These are phyloP conservation scores for Aquilaria malaccensis DNA, from an alignment of 345 rosid species.

Conservation along the genomic window DNA sequence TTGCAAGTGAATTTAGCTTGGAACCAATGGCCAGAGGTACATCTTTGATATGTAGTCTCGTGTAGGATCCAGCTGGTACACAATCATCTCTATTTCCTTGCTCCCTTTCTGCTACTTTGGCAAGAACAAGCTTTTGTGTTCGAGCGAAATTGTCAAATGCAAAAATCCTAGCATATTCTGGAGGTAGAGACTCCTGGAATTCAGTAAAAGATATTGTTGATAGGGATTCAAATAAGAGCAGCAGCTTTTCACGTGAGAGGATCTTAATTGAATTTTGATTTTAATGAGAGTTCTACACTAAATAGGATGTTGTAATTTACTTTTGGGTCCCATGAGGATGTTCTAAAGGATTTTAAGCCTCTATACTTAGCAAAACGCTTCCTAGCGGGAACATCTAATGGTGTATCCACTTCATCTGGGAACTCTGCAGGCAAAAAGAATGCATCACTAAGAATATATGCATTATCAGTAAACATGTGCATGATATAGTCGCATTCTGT, in stretches of 20 bases:
- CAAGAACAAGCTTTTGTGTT: slow-evolving; percentile 79
- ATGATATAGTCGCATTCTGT: too few species aligned
- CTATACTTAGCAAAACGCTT: slow-evolving; percentile 87
- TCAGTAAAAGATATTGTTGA: slow-evolving; percentile 13
- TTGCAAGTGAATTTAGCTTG: slow-evolving; percentile 37
- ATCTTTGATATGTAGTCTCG: slow-evolving; percentile 68
- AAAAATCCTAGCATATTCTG: slow-evolving; percentile 84
- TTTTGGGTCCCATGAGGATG: slow-evolving; percentile 93
- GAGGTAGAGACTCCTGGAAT: slow-evolving; percentile 88
- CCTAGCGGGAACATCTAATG: slow-evolving; percentile 79
- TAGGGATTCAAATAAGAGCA: background rate
- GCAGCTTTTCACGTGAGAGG: too few species aligned
- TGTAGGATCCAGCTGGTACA: slow-evolving; percentile 52
- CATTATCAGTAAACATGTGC: too few species aligned
- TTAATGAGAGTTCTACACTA: background rate
- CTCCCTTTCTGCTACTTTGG: slow-evolving; percentile 50
- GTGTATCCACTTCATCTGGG: slow-evolving; percentile 96
- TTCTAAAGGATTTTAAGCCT: slow-evolving; percentile 92
- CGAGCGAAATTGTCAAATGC: slow-evolving; percentile 80
- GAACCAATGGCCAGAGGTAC: slow-evolving; percentile 54
- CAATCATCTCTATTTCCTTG: slow-evolving; percentile 48
- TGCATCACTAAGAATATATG: background rate
- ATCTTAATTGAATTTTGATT: too few species aligned
- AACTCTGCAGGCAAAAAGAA: slow-evolving; percentile 43
- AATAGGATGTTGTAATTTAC: slow-evolving; percentile 23